Evolutionary conservation across 2,329 filamentous ascomycete genomes (phyloP), one percentile per base, ranked within the genome.

Genomic region (Sporothrix curviconia): DNA sequence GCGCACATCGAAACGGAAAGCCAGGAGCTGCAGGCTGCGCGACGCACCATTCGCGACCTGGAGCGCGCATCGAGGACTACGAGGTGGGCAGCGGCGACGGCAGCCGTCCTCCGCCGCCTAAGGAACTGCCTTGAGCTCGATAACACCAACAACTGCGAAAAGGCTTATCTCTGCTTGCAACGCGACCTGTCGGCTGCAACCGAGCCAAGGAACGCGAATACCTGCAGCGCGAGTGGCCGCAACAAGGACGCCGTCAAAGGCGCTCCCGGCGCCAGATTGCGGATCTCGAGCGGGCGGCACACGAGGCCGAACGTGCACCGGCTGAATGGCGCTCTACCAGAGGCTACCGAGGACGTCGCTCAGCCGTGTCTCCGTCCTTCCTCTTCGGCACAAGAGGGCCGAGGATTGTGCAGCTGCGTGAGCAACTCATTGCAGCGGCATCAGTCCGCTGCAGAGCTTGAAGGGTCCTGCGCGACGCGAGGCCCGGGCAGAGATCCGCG

Each of bases 161-260:
- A n/a, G n/a, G n/a, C n/a, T 64, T 88, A 17, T 83, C 81, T 9
- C 68, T 81, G 24, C 73, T n/a, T 89, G 40, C 82, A 82, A 24
- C 80, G 80, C 42, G 84, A 86, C 64, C 74, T 90, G 7, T 77
- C 81, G 1, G 78, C 78, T 32, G 80, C 85, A n/a, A n/a, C 4
- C 79, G 85, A n/a, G 79, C 83, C 65, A 86, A 83, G 62, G 86
- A 90, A 63, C 78, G 81, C 15, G 79, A 83, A 17, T 78, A 84
- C 53, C 70, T 86, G 30, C 81, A 87, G 64, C 82, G 83, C n/a
- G 87, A 89, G 65, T 73, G 78, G 9, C 70, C 79, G 7, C 81
- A n/a, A 86, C 62, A 86, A 84, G 63, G 80, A 86, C 30, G 72
- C 75, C 1, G 76, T 86, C 59, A 84, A n/a, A 85, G 59, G 74